Evolutionary conservation across 1,139 yeast species (phyloP).

Genomic region (Zygosaccharomyces sapae): DNA sequence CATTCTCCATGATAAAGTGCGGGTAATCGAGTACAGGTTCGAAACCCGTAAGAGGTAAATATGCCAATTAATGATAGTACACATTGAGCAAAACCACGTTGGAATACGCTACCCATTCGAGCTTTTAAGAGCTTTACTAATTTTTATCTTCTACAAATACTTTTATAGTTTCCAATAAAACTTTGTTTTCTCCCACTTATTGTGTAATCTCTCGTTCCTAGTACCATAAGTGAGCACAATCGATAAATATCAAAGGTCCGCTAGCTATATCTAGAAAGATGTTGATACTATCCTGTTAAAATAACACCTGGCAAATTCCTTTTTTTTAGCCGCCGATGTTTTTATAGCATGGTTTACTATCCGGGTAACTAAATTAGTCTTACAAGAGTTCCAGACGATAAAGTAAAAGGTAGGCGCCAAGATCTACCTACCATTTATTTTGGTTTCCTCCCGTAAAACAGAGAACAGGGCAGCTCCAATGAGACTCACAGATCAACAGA

Average conservation of each 20-base stretch:
- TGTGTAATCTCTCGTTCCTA: too few relatives aligned
- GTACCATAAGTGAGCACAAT: too few relatives aligned
- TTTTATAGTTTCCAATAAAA: too few relatives aligned
- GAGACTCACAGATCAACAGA: slow-evolving; percentile 12
- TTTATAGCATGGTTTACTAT: neutral
- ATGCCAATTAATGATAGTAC: neutral
- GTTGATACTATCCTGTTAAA: neutral
- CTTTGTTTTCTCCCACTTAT: too few relatives aligned
- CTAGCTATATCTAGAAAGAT: too few relatives aligned
- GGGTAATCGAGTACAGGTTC: neutral
- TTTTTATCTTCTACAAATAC: too few relatives aligned
- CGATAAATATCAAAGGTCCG: too few relatives aligned
- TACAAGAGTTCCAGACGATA: neutral
- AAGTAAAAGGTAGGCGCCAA: slow-evolving; percentile 1
- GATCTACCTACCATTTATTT: slow-evolving; percentile 1
- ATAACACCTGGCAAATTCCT: neutral
- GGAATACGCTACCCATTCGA: too few relatives aligned
- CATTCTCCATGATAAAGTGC: neutral
- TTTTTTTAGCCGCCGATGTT: neutral
- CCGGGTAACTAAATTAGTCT: neutral
- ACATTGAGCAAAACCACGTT: neutral
- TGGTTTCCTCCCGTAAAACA: neutral
- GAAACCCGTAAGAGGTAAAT: neutral
- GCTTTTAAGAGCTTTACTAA: too few relatives aligned
- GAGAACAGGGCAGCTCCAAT: neutral